A percentile compares a stretch with the other conserved stretches of the same genome.
These are phyloP conservation scores for Jatropha multifida DNA, from an alignment of 441 rosid species.

Conservation along the genomic window DNA sequence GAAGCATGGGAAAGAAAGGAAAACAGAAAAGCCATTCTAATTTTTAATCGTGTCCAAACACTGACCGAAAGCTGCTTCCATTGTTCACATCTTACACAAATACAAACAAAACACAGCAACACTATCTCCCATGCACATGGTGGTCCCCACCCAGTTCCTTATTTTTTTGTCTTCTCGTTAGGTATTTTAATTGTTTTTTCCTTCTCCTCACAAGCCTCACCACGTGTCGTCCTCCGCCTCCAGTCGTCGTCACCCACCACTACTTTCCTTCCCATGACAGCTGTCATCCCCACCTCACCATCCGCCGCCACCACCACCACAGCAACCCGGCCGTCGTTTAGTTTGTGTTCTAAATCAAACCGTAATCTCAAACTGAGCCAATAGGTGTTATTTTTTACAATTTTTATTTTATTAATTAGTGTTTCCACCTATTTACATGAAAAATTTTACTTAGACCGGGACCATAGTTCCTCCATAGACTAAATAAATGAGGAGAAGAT, in stretches of 20 bases:
- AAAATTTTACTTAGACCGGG: no score
- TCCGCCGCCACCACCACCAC: not conserved
- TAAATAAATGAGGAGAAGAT: no score
- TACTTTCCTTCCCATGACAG: conserved; percentile 16
- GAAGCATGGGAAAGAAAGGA: not conserved
- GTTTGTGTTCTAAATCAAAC: no score
- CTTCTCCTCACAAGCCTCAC: not conserved
- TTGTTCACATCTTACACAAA: conserved; percentile 1
- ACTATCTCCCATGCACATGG: conserved; percentile 26
- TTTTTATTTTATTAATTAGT: no score
- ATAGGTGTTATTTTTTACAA: no score
- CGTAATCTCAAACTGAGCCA: no score
- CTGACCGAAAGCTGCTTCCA: not conserved
- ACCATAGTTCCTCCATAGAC: no score
- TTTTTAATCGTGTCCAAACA: not conserved
- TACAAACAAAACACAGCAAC: conserved; percentile 12
- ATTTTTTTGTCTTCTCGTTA: not conserved
- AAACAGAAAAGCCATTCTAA: not conserved
- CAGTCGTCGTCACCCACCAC: conserved; percentile 6
- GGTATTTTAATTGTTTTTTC: no score
- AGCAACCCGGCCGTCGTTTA: no score
- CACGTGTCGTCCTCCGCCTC: conserved; percentile 23
- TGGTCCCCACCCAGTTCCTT: conserved; percentile 7
- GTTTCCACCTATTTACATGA: no score
- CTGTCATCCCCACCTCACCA: conserved; percentile 17